Conservation (phyloP, 805 yeast species). For the Hanseniaspora clermontiae region DNA sequence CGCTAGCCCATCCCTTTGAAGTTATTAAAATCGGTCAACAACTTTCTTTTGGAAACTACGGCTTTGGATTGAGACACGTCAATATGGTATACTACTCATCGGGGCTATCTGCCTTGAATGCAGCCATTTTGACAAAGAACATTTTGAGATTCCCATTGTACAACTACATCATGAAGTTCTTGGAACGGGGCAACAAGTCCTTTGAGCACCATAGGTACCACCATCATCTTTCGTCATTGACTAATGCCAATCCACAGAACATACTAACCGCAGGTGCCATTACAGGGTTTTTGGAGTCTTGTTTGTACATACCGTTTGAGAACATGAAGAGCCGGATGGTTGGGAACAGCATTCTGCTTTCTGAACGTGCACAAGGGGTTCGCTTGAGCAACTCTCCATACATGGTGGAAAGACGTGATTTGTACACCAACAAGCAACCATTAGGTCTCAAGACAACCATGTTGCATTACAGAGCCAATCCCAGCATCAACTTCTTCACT, state of each 20-base stretch:
- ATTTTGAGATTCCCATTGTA: conserved; percentile 9
- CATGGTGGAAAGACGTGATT: neutral
- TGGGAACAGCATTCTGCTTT: conserved; percentile 9
- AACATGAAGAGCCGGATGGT: conserved; percentile 14
- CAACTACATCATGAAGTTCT: conserved; percentile 3
- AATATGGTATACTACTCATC: conserved; percentile 5
- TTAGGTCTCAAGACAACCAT: neutral
- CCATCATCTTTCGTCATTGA: neutral
- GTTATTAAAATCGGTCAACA: conserved; percentile 14
- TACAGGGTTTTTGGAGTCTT: conserved; percentile 13
- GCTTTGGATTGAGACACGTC: conserved; percentile 3
- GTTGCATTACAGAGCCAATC: conserved; percentile 4
- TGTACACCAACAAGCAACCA: neutral
- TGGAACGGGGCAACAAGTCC: neutral
- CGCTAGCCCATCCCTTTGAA: conserved; percentile 13
- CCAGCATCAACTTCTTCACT: conserved; percentile 10
- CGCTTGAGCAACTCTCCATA: conserved; percentile 3
- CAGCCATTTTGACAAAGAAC: conserved; percentile 9
- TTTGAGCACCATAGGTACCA: neutral
- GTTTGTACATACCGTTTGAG: conserved; percentile 13
- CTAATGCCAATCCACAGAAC: conserved; percentile 1
- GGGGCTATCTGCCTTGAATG: conserved; percentile 11
- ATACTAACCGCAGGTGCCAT: conserved; percentile 8
- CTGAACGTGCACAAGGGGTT: conserved; percentile 5
- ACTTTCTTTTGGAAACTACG: conserved; percentile 12